Evolutionary conservation across 495 filamentous ascomycete species (phyloP).

Genomic region (Hypoxylon trugodes): DNA sequence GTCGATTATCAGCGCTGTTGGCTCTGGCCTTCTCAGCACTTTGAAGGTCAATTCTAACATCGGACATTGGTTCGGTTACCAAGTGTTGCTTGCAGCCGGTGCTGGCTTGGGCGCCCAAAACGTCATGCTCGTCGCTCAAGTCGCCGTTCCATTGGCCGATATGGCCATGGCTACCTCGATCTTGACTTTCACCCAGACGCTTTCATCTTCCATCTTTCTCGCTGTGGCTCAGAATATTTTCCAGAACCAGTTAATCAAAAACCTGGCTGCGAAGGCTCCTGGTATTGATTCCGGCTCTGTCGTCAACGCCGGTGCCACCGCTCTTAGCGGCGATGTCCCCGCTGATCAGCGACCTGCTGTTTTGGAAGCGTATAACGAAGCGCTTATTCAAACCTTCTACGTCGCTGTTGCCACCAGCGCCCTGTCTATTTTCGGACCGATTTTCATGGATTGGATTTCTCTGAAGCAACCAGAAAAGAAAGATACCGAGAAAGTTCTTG

Average conservation of each 20-base stretch:
- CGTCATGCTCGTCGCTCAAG: slow-evolving; percentile 25
- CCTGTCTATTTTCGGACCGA: slow-evolving; percentile 66
- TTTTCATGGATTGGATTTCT: slow-evolving; percentile 76
- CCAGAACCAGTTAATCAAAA: slow-evolving; percentile 25
- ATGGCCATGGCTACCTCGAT: slow-evolving; percentile 21
- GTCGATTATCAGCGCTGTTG: slow-evolving; percentile 63
- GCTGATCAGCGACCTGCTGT: slow-evolving; percentile 61
- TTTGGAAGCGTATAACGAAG: slow-evolving; percentile 73
- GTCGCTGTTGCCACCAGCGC: slow-evolving; percentile 71
- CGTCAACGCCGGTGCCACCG: slow-evolving; percentile 36
- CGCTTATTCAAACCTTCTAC: slow-evolving; percentile 73
- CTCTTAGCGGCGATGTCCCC: slow-evolving; percentile 61
- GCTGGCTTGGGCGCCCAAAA: slow-evolving; percentile 54
- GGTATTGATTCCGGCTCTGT: slow-evolving; percentile 2
- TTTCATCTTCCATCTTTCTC: slow-evolving; percentile 19
- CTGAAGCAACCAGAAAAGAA: slow-evolving; percentile 61
- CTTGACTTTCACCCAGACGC: slow-evolving; percentile 21
- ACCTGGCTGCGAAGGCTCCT: slow-evolving; percentile 1
- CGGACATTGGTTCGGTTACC: slow-evolving; percentile 79
- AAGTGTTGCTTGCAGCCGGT: slow-evolving; percentile 73
- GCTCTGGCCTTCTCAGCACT: slow-evolving; percentile 75
- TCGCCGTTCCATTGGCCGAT: slow-evolving; percentile 14
- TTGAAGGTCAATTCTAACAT: slow-evolving; percentile 63
- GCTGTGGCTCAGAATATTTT: slow-evolving; percentile 23
- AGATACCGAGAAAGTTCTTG: not conserved